Evolutionary conservation across 2,329 filamentous ascomycete species (phyloP).

Genomic region (Pseudogymnoascus sp.): DNA sequence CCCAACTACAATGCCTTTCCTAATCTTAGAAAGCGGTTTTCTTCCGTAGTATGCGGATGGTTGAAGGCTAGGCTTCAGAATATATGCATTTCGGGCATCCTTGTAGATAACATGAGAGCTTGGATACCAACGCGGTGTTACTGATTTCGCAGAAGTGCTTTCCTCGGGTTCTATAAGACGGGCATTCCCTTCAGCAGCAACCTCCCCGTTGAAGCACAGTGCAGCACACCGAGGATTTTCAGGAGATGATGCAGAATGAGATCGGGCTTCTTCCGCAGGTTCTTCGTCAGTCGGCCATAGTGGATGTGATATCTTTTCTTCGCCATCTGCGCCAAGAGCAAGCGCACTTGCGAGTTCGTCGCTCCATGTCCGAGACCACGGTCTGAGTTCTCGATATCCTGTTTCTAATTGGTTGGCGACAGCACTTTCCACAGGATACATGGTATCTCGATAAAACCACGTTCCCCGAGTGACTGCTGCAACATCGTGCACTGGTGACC

Average conservation of each 20-base stretch:
- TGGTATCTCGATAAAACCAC: conserved; percentile 96
- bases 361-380: conserved; percentile 86
- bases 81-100: conserved; percentile 65
- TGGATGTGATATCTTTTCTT: conserved; percentile 76
- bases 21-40: conserved; percentile 70
- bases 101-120: conserved; percentile 83
- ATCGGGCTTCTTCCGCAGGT: conserved; percentile 28
- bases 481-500: conserved; percentile 87
- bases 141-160: conserved; percentile 11
- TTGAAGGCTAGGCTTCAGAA: conserved; percentile 76
- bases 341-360: conserved; percentile 87
- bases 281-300: conserved; percentile 62
- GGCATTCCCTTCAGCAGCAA: conserved; percentile 45
- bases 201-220: conserved; percentile 51
- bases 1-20: conserved; percentile 70
- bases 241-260: conserved; percentile 22
- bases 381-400: conserved; percentile 78
- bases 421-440: conserved; percentile 76
- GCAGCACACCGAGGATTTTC: conserved; percentile 52
- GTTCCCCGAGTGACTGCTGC: conserved; percentile 76
- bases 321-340: conserved; percentile 79
- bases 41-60: conserved; percentile 81
- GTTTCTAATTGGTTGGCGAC: conserved; percentile 88
- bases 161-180: conserved; percentile 15
- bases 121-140: conserved; percentile 47